Evolutionary conservation across 2,329 filamentous ascomycete species (phyloP), one percentile per base, ranked within the genome.

Genomic region (Aspergillus aculeatus): DNA sequence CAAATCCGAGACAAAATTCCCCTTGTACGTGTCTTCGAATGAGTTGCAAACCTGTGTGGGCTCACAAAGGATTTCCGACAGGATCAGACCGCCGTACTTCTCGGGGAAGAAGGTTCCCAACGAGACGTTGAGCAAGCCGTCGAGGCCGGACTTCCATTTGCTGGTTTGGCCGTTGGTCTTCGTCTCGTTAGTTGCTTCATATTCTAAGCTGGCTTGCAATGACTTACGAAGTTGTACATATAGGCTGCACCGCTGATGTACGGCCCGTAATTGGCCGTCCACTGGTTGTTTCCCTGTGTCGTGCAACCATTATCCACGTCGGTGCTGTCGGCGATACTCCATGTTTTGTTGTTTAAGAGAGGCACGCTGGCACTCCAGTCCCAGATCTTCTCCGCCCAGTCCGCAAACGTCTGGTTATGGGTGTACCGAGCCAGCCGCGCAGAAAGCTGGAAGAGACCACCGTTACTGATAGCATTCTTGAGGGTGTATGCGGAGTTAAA

Each of bases 341-440:
- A 63, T 64, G 76, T 84, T 5, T 70, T 71, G 21, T 73, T 70
- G 57, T 75, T 76, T 38, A 84, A 78, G 23, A 85, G 70, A 3
- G 79, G 80, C 24, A 82, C 73, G 41, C 64, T 68, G 21, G 70
- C 68, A 38, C 78, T 79, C 84, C 84, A 86, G 62, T 84, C 79
- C 77, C 81, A 84, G 23, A 88, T 79, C 68, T 81, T 87, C 60
- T 85, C 81, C 0, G 90, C 90, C 89, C 89, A 91, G 11, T 89
- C 61, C 5, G 56, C 47, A 47, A 64, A 65, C 21, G 60, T 60
- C 14, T 58, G 26, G 49, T 64, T 64, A 2, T 57, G 56, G 0
- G 63, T 66, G 29, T 62, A 63, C 23, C 58, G 57, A 4, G 63
- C 64, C 47, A 66, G 48, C 2, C 64, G 55, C 0, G 63, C 51